Base-by-base conservation (phyloP, 768 basidiomycete genomes). In the Amanita phalloides region DNA sequence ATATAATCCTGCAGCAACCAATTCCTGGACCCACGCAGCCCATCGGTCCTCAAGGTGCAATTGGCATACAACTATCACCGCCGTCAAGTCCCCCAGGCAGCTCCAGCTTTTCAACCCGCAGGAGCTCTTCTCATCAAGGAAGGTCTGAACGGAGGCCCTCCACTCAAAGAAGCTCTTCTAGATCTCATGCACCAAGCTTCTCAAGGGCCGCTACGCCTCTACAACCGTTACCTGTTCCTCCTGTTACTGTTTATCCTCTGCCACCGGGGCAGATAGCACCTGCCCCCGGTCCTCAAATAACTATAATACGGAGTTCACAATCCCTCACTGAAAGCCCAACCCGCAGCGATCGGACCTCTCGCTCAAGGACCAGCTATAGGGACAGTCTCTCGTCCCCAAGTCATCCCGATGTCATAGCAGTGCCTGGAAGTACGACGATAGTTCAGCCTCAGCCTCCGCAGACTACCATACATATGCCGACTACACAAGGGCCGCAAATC, bases 1-100 rank as follows among this genome's bases (percentile, higher is more conserved):
- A 63, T 25, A 53, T 61, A 43, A 25, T 59, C n/a, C 46, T 61
- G 13, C 60, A 54, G 2, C 44, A 57, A 11, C 47, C 52, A 43
- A 35, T 54, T 35, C 49, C 60, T 23, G 49, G 49, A 56, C 28
- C 38, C 47, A 4, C 4, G 10, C 42, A 17, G 8, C 42, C 38
- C 14, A 26, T 41, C 13, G 36, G 9, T 49, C 21, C 23, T 37
- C 37, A 36, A 14, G 37, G 2, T 37, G n/a, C 48, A 26, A n/a
- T 32, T 8, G 0, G 8, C 14, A 4, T 41, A 9, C 13, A 13
- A 10, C n/a, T 0, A 8, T 35, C 47, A 23, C 10, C 17, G 17
- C 30, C 39, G 21, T 21, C 49, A n/a, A 28, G 42, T 8, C 32
- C 41, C 2, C 36, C 49, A 8, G 42, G 30, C 17, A 36, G 49